Base-by-base conservation (phyloP, 108 stramenopile species). In the Conticribra weissflogii region DNA sequence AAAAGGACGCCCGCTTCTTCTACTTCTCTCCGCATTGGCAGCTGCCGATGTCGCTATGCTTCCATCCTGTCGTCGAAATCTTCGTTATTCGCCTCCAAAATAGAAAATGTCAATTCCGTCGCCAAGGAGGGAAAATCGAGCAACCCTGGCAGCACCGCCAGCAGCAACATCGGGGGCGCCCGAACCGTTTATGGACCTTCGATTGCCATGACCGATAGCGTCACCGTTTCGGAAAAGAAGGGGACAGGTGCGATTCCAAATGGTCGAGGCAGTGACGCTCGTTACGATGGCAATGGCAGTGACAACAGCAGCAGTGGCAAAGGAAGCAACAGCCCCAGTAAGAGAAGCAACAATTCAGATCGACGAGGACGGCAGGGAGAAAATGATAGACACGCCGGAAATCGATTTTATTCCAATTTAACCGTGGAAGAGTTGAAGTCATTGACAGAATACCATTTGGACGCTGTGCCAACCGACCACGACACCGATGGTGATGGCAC, bases 381-480 rank as follows among this genome's bases (percentile, higher is more conserved):
- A 12, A 41, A 41, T 9, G 36, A 41, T 12, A 41, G 36, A 41
- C 36, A 41, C 12, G 36, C 36, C 12, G 12, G 36, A 5, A 28
- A 18, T 46, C 45, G 67, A 21, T 56, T 56, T 5, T 68, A 57
- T 30, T 8, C 36, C 5, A 34, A 57, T 8, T 30, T 68, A 3
- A 23, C 56, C 15, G 18, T 68, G 45, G 67, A 68, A 7, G 67
- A 58, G 31, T 49, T 68, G 46, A 41, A 44, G 8, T 36, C 47
- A 47, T 56, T 68, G 17, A 68, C 67, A 17, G 67, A 68, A 1
- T 58, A 58, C 27, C 56, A 58, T 29, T 33, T 68, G 24, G 24
- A n/a, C 36, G 36, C 8, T 41, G 12, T 41, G 5, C 36, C 5
- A 5, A 41, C 5, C 36, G 36, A 12, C 36, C 52, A 45, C 31